phyloP scores from a whole-genome alignment of 2,329 filamentous ascomycete genomes.

The Penicillium paneum region DNA sequence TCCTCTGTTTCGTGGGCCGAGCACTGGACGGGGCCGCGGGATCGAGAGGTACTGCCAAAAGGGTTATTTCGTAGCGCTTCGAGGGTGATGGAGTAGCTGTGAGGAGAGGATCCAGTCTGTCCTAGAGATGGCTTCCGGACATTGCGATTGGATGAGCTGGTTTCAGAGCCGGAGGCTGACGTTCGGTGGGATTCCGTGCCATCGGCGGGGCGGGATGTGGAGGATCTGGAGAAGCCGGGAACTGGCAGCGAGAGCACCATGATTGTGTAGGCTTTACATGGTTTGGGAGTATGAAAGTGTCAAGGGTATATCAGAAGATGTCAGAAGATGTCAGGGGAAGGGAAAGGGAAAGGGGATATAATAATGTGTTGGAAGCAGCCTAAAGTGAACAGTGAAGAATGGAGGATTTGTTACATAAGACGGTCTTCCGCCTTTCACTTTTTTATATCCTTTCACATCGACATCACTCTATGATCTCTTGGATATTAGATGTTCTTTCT shows the following conservation, averaged over 20 bases:
- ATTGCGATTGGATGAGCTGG: constrained; percentile 13
- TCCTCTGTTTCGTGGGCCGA: constrained; percentile 26
- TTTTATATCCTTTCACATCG: neutral
- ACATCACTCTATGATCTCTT: neutral
- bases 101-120: constrained; percentile 16
- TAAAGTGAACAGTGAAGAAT: neutral
- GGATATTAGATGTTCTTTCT: neutral
- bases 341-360: neutral
- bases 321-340: neutral
- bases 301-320: neutral
- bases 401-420: constrained; percentile 1
- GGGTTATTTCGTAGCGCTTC: constrained; percentile 47
- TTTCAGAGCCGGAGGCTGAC: constrained; percentile 13
- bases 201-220: constrained; percentile 30
- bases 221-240: constrained; percentile 36
- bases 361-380: neutral
- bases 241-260: constrained; percentile 42
- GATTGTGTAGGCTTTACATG: constrained; percentile 32
- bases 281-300: neutral
- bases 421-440: neutral
- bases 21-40: constrained; percentile 22
- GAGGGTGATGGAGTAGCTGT: constrained; percentile 36
- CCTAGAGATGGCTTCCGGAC: constrained; percentile 14
- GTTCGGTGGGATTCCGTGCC: constrained; percentile 14
- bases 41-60: constrained; percentile 34